Base-by-base conservation (phyloP, 139 green algal genomes). In the Trebouxia sp. region DNA sequence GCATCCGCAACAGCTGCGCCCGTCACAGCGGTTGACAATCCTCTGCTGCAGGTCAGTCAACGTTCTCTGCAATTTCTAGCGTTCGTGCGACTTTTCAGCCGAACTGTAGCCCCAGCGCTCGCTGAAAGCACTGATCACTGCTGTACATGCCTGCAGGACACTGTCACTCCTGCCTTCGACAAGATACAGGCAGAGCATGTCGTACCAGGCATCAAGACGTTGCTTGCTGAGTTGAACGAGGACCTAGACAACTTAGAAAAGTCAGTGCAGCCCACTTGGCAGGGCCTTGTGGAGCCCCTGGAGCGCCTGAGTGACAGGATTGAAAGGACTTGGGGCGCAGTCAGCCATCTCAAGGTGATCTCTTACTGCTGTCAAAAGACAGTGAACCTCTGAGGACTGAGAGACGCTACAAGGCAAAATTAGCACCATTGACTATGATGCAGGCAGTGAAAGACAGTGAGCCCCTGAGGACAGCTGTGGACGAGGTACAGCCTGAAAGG, bases 401-500 rank as follows among this genome's bases (percentile, higher is more conserved):
- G n/a, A n/a, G n/a, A n/a, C n/a, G n/a, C n/a, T n/a, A n/a, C n/a
- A n/a, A n/a, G n/a, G n/a, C n/a, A n/a, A n/a, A n/a, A n/a, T n/a
- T n/a, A n/a, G n/a, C n/a, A n/a, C n/a, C n/a, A n/a, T n/a, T n/a
- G n/a, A n/a, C n/a, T n/a, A 58, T 17, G 50, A 17, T 10, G 12
- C 85, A 93, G 89, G 93, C 92, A 5, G 96, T 99, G 15, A 90
- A 93, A 82, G 96, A 99, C 90, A 95, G 78, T 11, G 85, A 95
- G 56, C 94, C 87, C 28, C 89, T 99, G 75, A 92, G 96, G 39
- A 91, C 91, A 74, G 96, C 96, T 2, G 93, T 98, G 5, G 96
- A 99, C 83, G 92, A 95, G 85, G 92, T 98, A 66, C 96, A 98
- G 88, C 96, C 96, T 7, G 93, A 98, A 85, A 90, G 89, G 30